phyloP scores from a whole-genome alignment of 371 early-diverging fungal genomes.

The Umbelopsis sp. region DNA sequence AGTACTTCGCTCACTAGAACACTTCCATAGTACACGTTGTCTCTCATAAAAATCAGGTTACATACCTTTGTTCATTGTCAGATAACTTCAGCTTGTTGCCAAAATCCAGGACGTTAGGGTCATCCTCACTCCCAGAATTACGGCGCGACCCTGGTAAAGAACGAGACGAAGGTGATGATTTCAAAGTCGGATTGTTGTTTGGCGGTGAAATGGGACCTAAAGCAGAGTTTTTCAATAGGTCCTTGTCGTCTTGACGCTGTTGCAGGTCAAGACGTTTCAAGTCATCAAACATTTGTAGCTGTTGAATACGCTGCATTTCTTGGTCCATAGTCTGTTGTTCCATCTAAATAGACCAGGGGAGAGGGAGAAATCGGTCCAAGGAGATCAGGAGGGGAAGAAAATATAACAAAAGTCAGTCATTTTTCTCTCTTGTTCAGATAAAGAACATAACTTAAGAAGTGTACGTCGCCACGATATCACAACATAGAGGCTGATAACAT shows the following conservation, averaged over 20 bases:
- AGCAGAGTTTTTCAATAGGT: slow-evolving; percentile 9
- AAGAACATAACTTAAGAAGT: too few species aligned
- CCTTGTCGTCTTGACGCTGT: slow-evolving; percentile 11
- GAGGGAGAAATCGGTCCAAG: slow-evolving; percentile 5
- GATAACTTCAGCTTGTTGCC: slow-evolving; percentile 11
- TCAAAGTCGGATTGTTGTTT: slow-evolving; percentile 5
- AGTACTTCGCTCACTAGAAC: not conserved
- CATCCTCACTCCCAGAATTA: slow-evolving; percentile 8
- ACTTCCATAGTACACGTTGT: not conserved
- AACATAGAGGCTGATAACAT: not conserved
- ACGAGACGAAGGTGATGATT: slow-evolving; percentile 10
- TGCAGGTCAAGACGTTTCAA: slow-evolving; percentile 15
- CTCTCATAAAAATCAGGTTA: not conserved
- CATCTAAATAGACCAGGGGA: slow-evolving; percentile 12
- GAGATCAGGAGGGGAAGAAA: slow-evolving; percentile 11
- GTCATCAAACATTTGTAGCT: slow-evolving; percentile 1
- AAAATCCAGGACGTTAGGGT: slow-evolving; percentile 6
- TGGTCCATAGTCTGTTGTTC: slow-evolving; percentile 3
- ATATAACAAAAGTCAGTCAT: not conserved
- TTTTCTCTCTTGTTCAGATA: not conserved
- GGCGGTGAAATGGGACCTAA: slow-evolving; percentile 14
- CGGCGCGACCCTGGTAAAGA: slow-evolving; percentile 10
- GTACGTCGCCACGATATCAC: not conserved
- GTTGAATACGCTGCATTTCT: slow-evolving; percentile 6
- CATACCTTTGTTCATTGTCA: slow-evolving; percentile 13